Conservation (phyloP, 257 asterid species). For the Solanum chilense region DNA sequence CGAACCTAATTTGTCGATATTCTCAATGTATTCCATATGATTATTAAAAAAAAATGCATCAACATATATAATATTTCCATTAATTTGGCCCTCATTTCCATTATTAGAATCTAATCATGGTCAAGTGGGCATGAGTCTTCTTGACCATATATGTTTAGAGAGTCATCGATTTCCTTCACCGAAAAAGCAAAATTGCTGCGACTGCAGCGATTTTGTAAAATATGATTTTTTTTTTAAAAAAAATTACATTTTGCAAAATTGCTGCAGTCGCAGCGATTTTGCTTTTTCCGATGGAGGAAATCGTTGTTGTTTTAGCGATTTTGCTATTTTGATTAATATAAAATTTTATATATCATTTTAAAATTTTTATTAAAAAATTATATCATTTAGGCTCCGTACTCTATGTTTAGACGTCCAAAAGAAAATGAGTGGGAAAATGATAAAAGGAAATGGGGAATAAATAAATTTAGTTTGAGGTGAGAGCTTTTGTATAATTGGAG, state of each 20-base stretch:
- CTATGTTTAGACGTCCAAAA: not conserved
- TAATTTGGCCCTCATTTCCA: not conserved
- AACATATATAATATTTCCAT: not conserved
- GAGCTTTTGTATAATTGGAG: not conserved
- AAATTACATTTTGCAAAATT: no score
- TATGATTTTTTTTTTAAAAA: no score
- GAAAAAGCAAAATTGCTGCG: no score
- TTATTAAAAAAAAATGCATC: no score
- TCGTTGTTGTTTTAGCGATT: no score
- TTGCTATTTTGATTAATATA: fast-evolving
- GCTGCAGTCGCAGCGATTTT: no score
- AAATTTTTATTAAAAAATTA: no score
- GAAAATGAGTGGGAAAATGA: not conserved
- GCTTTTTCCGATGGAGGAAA: no score
- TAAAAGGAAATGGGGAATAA: not conserved
- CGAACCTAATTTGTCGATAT: not conserved
- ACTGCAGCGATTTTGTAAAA: no score
- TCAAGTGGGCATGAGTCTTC: conserved; percentile 5
- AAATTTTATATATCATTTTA: no score
- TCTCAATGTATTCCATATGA: not conserved
- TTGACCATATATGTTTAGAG: conserved; percentile 2
- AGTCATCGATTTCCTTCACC: no score
- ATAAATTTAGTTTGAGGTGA: not conserved
- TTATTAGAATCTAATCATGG: not conserved
- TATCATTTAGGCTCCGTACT: fast-evolving